phyloP scores from a whole-genome alignment of 208 protist genomes.

The Trypanosoma mega region DNA sequence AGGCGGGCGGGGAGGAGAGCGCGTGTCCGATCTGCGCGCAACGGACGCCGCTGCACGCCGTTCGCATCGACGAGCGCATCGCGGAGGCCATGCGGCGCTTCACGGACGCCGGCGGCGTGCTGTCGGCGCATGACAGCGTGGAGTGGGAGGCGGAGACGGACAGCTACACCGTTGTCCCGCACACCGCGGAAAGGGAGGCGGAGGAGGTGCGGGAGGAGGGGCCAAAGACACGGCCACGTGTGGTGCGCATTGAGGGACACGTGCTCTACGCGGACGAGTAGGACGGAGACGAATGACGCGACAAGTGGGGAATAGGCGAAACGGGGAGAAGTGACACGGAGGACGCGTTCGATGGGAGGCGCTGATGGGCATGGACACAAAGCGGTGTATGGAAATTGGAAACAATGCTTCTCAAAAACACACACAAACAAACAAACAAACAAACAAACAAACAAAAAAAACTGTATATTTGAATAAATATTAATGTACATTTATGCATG shows the following conservation, averaged over 20 bases:
- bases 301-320: too few relatives aligned
- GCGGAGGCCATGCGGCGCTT: slow-evolving; percentile 32
- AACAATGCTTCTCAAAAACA: too few relatives aligned
- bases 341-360: too few relatives aligned
- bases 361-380: too few relatives aligned
- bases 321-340: too few relatives aligned
- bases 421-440: too few relatives aligned
- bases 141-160: slow-evolving; percentile 17
- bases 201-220: slow-evolving; percentile 30
- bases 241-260: slow-evolving; percentile 62
- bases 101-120: neutral
- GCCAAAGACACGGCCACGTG: slow-evolving; percentile 21
- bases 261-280: slow-evolving; percentile 51
- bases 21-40: slow-evolving; percentile 55
- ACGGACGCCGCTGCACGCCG: slow-evolving; percentile 25
- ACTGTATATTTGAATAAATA: slow-evolving; percentile 21
- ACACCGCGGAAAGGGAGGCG: neutral
- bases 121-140: slow-evolving; percentile 13
- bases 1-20: slow-evolving; percentile 12
- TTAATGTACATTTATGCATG: slow-evolving; percentile 12
- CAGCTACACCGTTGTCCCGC: slow-evolving; percentile 9
- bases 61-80: slow-evolving; percentile 51
- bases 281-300: neutral
- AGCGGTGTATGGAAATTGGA: too few relatives aligned
- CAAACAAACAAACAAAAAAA: too few relatives aligned